phyloP scores from a whole-genome alignment of 2,329 filamentous ascomycete species.

The Diaporthe citriasiana region DNA sequence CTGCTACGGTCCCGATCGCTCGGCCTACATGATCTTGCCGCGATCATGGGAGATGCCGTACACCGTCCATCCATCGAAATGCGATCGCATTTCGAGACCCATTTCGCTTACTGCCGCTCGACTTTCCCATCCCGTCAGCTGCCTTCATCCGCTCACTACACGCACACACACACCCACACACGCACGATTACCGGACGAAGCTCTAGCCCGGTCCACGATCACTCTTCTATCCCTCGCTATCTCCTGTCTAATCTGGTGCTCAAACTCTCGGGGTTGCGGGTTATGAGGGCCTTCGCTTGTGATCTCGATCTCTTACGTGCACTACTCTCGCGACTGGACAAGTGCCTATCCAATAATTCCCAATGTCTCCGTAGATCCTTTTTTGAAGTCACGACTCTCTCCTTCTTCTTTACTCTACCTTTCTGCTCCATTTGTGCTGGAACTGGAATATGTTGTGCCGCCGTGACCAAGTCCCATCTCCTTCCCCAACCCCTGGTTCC shows the following conservation, averaged over 20 bases:
- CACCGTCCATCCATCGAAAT: constrained; percentile 16
- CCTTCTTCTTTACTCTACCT: too few species aligned
- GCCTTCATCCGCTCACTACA: constrained; percentile 19
- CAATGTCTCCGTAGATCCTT: not conserved
- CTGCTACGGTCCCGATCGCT: constrained; percentile 32
- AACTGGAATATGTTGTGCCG: not conserved
- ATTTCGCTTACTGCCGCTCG: constrained; percentile 19
- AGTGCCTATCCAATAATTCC: not conserved
- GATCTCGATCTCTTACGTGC: constrained; percentile 47
- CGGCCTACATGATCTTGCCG: constrained; percentile 36
- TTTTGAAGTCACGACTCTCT: not conserved
- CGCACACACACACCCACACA: not conserved
- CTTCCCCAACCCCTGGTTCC: not conserved
- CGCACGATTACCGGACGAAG: not conserved
- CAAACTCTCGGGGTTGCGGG: constrained; percentile 14
- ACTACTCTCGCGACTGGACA: constrained; percentile 26
- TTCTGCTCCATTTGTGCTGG: not conserved
- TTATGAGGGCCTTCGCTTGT: not conserved
- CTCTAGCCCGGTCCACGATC: constrained; percentile 9
- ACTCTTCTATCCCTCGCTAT: not conserved
- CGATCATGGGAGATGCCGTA: constrained; percentile 39
- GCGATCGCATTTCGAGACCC: constrained; percentile 20
- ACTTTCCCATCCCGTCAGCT: constrained; percentile 33
- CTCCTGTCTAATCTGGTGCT: not conserved
- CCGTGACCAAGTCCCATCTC: not conserved